Evolutionary conservation across 2,329 filamentous ascomycete species (phyloP), one percentile per base, ranked within the genome.

Genomic region (Blumeria graminis): DNA sequence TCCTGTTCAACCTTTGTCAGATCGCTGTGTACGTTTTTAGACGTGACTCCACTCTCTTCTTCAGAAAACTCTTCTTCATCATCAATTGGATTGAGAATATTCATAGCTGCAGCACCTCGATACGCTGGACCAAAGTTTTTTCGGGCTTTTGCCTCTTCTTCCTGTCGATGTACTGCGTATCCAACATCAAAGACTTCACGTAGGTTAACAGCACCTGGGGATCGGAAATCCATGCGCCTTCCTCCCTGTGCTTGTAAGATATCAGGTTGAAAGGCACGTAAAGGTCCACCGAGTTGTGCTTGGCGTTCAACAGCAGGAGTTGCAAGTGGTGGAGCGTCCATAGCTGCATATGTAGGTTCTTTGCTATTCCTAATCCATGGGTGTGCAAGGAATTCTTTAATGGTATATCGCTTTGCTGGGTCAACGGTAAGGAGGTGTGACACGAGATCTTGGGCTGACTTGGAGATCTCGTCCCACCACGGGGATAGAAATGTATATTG

Each of bases 381-480:
- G 64, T 98, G 92, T n/a, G 77, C 77, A 58, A 98, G 73, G 71
- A 98, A 98, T 65, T 96, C 82, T 58, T 78, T 80, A 66, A 98
- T 98, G 2, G 86, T 89, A 69, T 87, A 98, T 16, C 92, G 82
- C 74, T 94, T 90, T 59, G 94, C 87, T 0, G 92, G 92, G 62
- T 98, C 88, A 58, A 98, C 92, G 0, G 87, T 93, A 59, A 98
- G 72, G 0, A 98, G 77, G 68, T 98, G 92, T 4, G 85, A 86
- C 57, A 98, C 90, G 9, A 98, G 74, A 64, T 98, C 90, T 68
- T 96, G 87, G 0, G 92, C 92, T 3, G 86, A 82, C 68, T 92
- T 88, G 59, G 90, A 95, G 59, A 98, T 96, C 58, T 95, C 89
- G 63, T 98, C 92, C 92, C 92, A 98, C 92, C 92, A 98, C 0